A percentile compares a stretch with the other conserved stretches of the same genome.
phyloP scores from a whole-genome alignment of 176 grass and related monocot species.

The Hsuehochloa calcarea region DNA sequence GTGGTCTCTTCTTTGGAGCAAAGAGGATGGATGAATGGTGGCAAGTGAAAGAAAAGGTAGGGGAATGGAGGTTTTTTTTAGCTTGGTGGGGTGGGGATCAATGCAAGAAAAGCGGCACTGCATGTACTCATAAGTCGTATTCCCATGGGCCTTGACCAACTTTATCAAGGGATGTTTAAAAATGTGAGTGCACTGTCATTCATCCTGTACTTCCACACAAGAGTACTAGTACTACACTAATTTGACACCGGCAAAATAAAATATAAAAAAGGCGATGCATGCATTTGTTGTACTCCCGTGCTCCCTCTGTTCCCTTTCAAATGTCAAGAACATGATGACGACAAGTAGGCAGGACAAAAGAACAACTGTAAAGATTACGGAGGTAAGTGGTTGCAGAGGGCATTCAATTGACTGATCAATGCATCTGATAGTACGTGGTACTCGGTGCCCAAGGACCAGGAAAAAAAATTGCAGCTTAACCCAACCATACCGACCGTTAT shows the following conservation, averaged over 20 bases:
- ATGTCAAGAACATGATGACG: slow-evolving; percentile 21
- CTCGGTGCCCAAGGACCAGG: neutral
- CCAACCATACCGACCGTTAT: neutral
- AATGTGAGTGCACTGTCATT: neutral
- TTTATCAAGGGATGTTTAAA: slow-evolving; percentile 40
- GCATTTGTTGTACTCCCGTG: neutral
- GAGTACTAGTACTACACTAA: neutral
- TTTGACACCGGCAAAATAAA: neutral
- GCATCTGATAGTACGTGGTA: neutral
- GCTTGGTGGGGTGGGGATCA: neutral
- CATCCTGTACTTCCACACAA: neutral
- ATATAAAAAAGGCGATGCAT: neutral
- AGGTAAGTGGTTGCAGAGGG: neutral
- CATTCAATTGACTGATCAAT: slow-evolving; percentile 33
- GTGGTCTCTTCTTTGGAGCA: slow-evolving; percentile 1
- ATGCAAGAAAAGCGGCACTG: slow-evolving; percentile 22
- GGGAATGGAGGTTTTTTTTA: slow-evolving; percentile 32
- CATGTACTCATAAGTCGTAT: slow-evolving; percentile 39
- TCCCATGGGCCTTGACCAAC: slow-evolving; percentile 48
- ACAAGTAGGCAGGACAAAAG: slow-evolving; percentile 20
- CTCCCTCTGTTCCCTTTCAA: neutral
- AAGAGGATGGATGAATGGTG: slow-evolving; percentile 33
- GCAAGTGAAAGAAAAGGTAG: neutral
- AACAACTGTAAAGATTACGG: neutral
- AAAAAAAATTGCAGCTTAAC: neutral